phyloP scores from a whole-genome alignment of 257 asterid species.

The Apocynum venetum region DNA sequence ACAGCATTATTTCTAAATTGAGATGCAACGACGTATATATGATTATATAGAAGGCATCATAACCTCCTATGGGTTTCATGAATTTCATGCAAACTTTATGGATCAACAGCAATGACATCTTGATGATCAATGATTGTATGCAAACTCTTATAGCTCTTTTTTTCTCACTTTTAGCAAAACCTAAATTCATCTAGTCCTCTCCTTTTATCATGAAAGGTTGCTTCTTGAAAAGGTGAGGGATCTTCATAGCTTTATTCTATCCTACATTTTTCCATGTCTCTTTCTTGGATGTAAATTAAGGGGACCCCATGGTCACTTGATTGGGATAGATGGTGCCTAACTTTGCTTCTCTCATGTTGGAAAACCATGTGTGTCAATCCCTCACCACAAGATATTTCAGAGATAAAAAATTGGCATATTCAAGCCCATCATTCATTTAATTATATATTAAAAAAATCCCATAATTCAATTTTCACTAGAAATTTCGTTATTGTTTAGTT shows the following conservation, averaged over 20 bases:
- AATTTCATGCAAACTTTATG: slow-evolving; percentile 27
- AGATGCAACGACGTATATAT: not conserved
- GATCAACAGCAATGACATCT: slow-evolving; percentile 16
- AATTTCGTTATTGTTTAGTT: not conserved
- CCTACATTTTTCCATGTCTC: not conserved
- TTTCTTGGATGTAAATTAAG: not conserved
- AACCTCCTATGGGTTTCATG: not conserved
- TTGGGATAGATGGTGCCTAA: slow-evolving; percentile 30
- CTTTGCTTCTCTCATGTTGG: not conserved
- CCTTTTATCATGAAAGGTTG: slow-evolving; percentile 13
- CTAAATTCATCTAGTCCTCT: slow-evolving; percentile 2
- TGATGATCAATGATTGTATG: slow-evolving; percentile 15
- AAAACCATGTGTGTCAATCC: slow-evolving; percentile 3
- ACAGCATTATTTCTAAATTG: not conserved
- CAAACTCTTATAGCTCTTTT: slow-evolving; percentile 14
- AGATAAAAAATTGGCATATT: not conserved
- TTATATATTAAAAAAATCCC: no score
- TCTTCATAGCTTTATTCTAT: slow-evolving; percentile 18
- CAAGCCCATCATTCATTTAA: not conserved
- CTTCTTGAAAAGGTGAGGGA: slow-evolving; percentile 18
- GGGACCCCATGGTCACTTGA: not conserved
- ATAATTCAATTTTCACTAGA: not conserved
- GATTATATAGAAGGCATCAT: not conserved
- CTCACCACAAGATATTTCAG: not conserved
- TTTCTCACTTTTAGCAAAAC: slow-evolving; percentile 14